These are phyloP conservation scores for Raddia distichophylla DNA, from an alignment of 176 grass and related monocot species.

Conservation along the genomic window DNA sequence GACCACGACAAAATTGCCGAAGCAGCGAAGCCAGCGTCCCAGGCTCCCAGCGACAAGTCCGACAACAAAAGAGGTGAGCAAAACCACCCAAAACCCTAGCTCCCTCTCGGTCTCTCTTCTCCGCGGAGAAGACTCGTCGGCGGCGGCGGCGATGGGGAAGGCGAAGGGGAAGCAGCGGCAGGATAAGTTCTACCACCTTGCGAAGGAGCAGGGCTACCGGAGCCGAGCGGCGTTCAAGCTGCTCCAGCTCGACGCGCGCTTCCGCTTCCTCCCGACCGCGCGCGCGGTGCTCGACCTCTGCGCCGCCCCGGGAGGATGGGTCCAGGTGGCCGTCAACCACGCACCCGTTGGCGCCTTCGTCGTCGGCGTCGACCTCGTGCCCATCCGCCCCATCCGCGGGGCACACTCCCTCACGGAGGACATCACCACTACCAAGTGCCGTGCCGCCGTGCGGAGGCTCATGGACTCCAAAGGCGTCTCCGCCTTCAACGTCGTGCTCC, in stretches of 20 bases:
- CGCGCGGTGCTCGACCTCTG: constrained; percentile 91
- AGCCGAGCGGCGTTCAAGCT: constrained; percentile 92
- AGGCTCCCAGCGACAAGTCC: neutral
- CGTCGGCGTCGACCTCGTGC: constrained; percentile 79
- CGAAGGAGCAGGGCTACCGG: constrained; percentile 92
- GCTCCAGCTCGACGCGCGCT: constrained; percentile 87
- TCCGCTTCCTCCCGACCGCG: constrained; percentile 79
- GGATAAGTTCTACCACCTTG: constrained; percentile 91
- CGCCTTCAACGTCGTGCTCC: constrained; percentile 81
- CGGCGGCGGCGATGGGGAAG: constrained; percentile 72
- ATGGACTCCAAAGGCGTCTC: constrained; percentile 71
- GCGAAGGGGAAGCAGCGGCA: constrained; percentile 88
- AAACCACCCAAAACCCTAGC: constrained; percentile 62
- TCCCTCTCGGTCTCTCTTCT: neutral
- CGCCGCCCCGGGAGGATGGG: constrained; percentile 90
- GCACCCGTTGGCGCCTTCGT: constrained; percentile 75
- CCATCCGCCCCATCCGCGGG: constrained; percentile 89
- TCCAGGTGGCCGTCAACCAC: constrained; percentile 83
- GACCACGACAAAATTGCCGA: constrained; percentile 20
- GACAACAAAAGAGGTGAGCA: neutral
- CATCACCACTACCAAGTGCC: constrained; percentile 92
- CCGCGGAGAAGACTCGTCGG: constrained; percentile 24
- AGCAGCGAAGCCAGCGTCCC: constrained; percentile 4
- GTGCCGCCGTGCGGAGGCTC: constrained; percentile 67
- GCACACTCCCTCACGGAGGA: constrained; percentile 80